phyloP scores from a whole-genome alignment of 2,329 filamentous ascomycete genomes.

The Apiospora hydei region DNA sequence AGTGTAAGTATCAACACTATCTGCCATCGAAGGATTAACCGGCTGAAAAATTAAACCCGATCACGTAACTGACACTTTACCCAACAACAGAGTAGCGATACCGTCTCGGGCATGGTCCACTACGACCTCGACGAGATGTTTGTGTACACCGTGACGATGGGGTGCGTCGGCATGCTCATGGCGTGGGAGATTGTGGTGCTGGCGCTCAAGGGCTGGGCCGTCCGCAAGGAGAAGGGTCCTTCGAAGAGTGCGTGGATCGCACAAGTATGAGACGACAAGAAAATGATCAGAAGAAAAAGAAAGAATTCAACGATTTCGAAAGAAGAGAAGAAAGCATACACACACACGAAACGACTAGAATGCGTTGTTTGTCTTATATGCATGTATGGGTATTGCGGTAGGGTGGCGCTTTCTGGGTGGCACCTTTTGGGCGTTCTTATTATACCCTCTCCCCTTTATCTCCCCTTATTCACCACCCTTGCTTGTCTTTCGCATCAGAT shows the following conservation, averaged over 20 bases:
- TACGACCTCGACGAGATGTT: conserved; percentile 90
- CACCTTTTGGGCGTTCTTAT: neutral
- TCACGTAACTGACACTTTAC: neutral
- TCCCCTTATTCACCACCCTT: neutral
- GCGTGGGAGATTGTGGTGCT: conserved; percentile 81
- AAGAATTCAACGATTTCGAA: neutral
- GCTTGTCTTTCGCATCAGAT: neutral
- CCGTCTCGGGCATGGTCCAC: conserved; percentile 77
- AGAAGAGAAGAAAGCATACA: neutral
- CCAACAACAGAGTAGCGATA: conserved; percentile 64
- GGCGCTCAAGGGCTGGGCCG: conserved; percentile 87
- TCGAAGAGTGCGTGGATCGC: conserved; percentile 19
- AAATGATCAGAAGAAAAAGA: neutral
- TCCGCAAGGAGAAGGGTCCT: conserved; percentile 52
- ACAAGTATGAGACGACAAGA: neutral
- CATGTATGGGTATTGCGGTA: conserved; percentile 6
- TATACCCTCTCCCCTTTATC: neutral
- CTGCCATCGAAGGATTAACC: neutral
- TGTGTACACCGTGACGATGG: conserved; percentile 87
- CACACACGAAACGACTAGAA: conserved; percentile 1
- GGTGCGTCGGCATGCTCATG: conserved; percentile 83
- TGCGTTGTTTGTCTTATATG: neutral
- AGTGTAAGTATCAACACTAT: conserved; percentile 67
- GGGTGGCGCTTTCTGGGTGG: neutral
- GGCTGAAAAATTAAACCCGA: neutral